phyloP scores from a whole-genome alignment of 192 early-diverging fungal species.

The Allomyces javanicus region DNA sequence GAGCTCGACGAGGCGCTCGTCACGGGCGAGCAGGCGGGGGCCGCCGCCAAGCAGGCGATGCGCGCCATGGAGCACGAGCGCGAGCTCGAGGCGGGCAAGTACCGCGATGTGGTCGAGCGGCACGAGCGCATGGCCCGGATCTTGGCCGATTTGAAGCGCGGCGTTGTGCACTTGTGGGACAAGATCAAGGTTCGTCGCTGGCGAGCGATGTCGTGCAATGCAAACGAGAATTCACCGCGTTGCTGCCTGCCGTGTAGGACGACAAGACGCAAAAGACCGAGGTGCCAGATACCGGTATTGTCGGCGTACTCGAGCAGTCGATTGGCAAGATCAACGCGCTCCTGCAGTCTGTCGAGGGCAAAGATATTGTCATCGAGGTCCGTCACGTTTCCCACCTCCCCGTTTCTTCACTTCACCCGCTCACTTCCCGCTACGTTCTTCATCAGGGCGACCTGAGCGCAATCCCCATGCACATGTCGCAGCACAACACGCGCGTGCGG shows the following conservation, averaged over 20 bases:
- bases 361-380: background rate
- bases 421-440: too few species aligned
- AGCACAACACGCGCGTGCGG: constrained; percentile 37
- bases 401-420: background rate
- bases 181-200: constrained; percentile 18
- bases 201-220: too few species aligned
- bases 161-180: constrained; percentile 33
- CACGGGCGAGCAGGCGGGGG: constrained; percentile 18
- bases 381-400: constrained; percentile 1
- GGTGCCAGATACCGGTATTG: background rate
- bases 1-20: constrained; percentile 30
- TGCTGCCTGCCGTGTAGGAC: background rate
- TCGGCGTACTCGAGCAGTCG: constrained; percentile 1
- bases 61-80: constrained; percentile 31
- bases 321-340: background rate
- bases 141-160: constrained; percentile 24
- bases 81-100: constrained; percentile 13
- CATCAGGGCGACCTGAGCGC: constrained; percentile 12
- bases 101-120: constrained; percentile 21
- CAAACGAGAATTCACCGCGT: too few species aligned
- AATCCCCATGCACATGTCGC: constrained; percentile 22
- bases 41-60: constrained; percentile 18
- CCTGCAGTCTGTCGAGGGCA: background rate
- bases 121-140: constrained; percentile 28
- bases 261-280: background rate